These are phyloP conservation scores for Aspergillus aculeatus DNA, from an alignment of 2,329 filamentous ascomycete genomes.

Conservation along the genomic window DNA sequence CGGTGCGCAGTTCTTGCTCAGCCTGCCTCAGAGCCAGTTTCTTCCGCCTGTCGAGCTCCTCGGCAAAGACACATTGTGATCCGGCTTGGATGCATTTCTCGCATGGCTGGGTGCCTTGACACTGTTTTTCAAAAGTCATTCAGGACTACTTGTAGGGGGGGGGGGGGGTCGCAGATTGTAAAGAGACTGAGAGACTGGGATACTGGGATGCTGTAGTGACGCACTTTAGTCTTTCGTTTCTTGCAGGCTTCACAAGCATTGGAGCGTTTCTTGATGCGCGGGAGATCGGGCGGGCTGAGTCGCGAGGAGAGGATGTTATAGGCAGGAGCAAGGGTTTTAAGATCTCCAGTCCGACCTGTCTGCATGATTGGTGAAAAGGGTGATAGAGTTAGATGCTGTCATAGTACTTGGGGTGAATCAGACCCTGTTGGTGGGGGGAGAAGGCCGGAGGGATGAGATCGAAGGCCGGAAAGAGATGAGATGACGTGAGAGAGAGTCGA, in stretches of 20 bases:
- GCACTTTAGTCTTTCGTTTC: background rate
- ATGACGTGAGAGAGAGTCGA: too few species aligned
- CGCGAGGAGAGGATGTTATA: background rate
- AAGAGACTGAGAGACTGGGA: background rate
- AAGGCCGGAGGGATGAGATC: too few species aligned
- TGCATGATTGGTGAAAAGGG: background rate
- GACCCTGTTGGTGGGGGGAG: too few species aligned
- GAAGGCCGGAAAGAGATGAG: too few species aligned
- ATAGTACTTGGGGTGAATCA: too few species aligned
- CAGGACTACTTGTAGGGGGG: background rate
- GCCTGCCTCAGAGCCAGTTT: conserved; percentile 4
- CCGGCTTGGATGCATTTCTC: background rate
- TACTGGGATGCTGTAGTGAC: background rate
- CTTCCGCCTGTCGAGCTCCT: background rate
- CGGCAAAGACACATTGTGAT: conserved; percentile 1
- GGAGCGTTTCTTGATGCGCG: background rate
- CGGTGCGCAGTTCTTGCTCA: background rate
- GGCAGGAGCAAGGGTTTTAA: background rate
- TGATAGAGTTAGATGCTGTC: background rate
- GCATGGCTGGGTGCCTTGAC: conserved; percentile 1
- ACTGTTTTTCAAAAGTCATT: background rate
- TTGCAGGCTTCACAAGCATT: background rate
- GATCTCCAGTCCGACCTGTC: background rate
- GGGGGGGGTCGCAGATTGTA: too few species aligned
- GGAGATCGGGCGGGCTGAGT: background rate